A percentile compares a stretch with the other conserved stretches of the same genome.
Conservation (phyloP, 2,329 filamentous ascomycete genomes). For the Teratosphaeria nubilosa region DNA sequence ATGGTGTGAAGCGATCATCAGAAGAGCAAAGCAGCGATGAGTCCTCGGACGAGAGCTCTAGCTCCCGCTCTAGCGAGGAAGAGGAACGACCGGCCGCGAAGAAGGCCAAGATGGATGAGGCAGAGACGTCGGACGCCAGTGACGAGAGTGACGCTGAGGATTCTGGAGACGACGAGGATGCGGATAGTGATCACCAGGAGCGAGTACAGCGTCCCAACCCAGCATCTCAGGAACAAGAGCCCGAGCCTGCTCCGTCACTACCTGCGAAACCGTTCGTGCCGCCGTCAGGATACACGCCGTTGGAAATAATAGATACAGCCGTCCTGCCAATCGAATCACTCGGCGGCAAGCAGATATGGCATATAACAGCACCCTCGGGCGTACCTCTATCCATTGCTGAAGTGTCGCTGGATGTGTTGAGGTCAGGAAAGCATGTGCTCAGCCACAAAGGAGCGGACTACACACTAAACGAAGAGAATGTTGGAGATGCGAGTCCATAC, state of each 20-base stretch:
- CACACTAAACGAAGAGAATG: conserved; percentile 13
- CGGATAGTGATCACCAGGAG: background rate
- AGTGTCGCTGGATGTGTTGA: conserved; percentile 50
- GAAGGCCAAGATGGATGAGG: conserved; percentile 6
- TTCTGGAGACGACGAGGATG: conserved; percentile 1
- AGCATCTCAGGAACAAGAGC: background rate
- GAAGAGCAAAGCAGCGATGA: conserved; percentile 5
- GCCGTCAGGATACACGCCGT: conserved; percentile 37
- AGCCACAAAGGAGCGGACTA: conserved; percentile 56
- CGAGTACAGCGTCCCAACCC: background rate
- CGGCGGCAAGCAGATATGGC: conserved; percentile 67
- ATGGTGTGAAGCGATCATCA: conserved; percentile 22
- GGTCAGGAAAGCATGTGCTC: conserved; percentile 46
- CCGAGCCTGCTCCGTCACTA: conserved; percentile 7
- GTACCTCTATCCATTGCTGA: conserved; percentile 60
- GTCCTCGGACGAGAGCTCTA: conserved; percentile 7
- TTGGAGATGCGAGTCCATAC: conserved; percentile 5
- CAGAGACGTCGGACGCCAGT: conserved; percentile 1
- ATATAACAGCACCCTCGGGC: conserved; percentile 63
- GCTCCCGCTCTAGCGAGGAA: too few relatives aligned
- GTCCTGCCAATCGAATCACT: conserved; percentile 40
- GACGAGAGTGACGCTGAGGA: conserved; percentile 2
- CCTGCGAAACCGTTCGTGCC: conserved; percentile 20
- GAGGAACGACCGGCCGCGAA: conserved; percentile 6
- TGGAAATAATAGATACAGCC: conserved; percentile 36